Conservation (phyloP, 1,284 basidiomycete species). For the Boletus smithii region DNA sequence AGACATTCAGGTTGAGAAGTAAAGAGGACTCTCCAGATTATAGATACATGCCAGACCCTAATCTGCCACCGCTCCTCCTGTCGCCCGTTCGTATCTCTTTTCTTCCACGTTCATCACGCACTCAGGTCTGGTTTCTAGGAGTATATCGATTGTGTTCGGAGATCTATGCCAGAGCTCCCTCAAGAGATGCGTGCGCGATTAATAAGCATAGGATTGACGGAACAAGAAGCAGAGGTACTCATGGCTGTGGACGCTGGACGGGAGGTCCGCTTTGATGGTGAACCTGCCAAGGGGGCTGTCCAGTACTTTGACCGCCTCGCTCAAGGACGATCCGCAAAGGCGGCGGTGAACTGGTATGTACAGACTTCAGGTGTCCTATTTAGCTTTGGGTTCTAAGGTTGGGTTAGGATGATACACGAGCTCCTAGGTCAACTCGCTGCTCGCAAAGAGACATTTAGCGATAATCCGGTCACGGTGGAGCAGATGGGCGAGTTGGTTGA, state of each 20-base stretch:
- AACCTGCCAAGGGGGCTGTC: conserved; percentile 51
- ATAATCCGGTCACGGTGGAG: conserved; percentile 56
- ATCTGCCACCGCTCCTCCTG: conserved; percentile 78
- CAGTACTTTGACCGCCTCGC: conserved; percentile 74
- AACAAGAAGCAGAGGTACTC: conserved; percentile 72
- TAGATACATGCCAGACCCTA: conserved; percentile 97
- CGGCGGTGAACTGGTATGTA: conserved; percentile 81
- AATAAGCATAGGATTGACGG: conserved; percentile 48
- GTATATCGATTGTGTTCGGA: conserved; percentile 56
- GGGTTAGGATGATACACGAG: conserved; percentile 79
- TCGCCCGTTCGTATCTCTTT: conserved; percentile 42
- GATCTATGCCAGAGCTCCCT: conserved; percentile 76
- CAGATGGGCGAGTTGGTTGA: conserved; percentile 80
- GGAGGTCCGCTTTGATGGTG: conserved; percentile 62
- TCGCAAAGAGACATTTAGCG: conserved; percentile 56
- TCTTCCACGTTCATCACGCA: background rate
- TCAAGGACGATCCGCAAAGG: conserved; percentile 57
- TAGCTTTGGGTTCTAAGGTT: conserved; percentile 5
- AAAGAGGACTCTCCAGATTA: conserved; percentile 97
- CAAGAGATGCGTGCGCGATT: conserved; percentile 63
- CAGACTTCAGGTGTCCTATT: background rate
- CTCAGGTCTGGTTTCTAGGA: conserved; percentile 38
- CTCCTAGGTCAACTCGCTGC: conserved; percentile 73
- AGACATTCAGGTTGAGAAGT: conserved; percentile 79
- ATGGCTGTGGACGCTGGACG: conserved; percentile 66